These are phyloP conservation scores for Ogataea trehalophila DNA, from an alignment of 805 yeast genomes.

Conservation along the genomic window DNA sequence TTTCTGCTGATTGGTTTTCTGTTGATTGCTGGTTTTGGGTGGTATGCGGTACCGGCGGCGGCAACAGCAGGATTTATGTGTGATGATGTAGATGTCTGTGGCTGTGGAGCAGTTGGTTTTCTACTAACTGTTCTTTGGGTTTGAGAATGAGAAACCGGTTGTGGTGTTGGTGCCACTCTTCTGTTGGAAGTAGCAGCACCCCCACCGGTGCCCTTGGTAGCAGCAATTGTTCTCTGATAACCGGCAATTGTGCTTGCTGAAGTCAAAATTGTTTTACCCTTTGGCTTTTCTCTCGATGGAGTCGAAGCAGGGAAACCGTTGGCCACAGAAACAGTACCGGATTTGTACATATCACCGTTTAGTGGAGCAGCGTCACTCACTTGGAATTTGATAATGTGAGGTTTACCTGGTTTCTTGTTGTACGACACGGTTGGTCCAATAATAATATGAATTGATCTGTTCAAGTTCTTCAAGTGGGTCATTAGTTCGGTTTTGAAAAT, in stretches of 20 bases:
- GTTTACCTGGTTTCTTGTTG: slow-evolving; percentile 84
- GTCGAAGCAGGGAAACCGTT: slow-evolving; percentile 75
- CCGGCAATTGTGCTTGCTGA: slow-evolving; percentile 22
- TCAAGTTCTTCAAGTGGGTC: slow-evolving; percentile 63
- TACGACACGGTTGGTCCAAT: slow-evolving; percentile 73
- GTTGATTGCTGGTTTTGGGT: slow-evolving; percentile 28
- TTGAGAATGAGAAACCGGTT: slow-evolving; percentile 3
- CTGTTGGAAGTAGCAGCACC: slow-evolving; percentile 8
- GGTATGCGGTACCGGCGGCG: slow-evolving; percentile 36
- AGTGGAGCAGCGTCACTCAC: slow-evolving; percentile 59
- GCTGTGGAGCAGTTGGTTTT: slow-evolving; percentile 13
- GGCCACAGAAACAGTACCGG: slow-evolving; percentile 77
- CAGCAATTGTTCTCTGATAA: slow-evolving; percentile 20
- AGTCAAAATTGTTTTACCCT: slow-evolving; percentile 35
- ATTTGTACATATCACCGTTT: slow-evolving; percentile 74
- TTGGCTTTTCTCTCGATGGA: slow-evolving; percentile 70
- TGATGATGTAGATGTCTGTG: slow-evolving; percentile 5
- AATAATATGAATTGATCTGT: slow-evolving; percentile 52
- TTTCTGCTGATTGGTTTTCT: slow-evolving; percentile 26
- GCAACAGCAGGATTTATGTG: slow-evolving; percentile 25
- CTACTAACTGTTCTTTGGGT: slow-evolving; percentile 20
- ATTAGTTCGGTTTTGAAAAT: slow-evolving; percentile 86
- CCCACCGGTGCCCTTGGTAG: slow-evolving; percentile 7
- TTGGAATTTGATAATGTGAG: slow-evolving; percentile 67
- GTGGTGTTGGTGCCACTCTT: slow-evolving; percentile 16